Evolutionary conservation across 2,329 filamentous ascomycete species (phyloP).

Genomic region (Diplocarpon mali): DNA sequence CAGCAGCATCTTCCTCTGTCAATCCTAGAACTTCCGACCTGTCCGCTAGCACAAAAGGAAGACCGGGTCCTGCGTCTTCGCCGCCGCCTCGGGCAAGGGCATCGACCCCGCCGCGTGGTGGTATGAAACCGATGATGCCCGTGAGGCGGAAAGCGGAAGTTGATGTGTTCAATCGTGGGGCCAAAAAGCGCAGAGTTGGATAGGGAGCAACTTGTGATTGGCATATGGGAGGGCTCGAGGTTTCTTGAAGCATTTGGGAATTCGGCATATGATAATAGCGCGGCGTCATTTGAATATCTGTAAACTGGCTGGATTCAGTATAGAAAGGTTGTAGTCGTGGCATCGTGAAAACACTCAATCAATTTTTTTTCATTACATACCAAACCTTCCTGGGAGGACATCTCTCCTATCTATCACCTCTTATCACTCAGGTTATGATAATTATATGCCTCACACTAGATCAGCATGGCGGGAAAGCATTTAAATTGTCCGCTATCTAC

Average conservation of each 20-base stretch:
- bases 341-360: not conserved
- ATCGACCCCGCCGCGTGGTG: slow-evolving; percentile 6
- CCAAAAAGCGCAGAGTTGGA: slow-evolving; percentile 8
- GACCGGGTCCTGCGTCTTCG: slow-evolving; percentile 1
- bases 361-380: too few relatives aligned
- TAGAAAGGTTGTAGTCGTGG: not conserved
- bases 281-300: not conserved
- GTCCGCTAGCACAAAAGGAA: slow-evolving; percentile 8
- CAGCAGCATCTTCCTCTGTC: not conserved
- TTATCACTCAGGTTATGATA: too few relatives aligned
- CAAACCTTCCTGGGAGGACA: too few relatives aligned
- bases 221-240: not conserved
- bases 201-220: not conserved
- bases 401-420: too few relatives aligned
- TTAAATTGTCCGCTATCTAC: too few relatives aligned
- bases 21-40: slow-evolving; percentile 6
- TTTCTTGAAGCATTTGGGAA: not conserved
- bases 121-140: slow-evolving; percentile 14
- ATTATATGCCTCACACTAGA: too few relatives aligned
- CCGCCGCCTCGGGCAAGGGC: slow-evolving; percentile 1
- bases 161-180: slow-evolving; percentile 21
- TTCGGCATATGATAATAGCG: not conserved
- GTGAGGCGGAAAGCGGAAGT: slow-evolving; percentile 16
- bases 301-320: not conserved
- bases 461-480: too few relatives aligned